Evolutionary conservation across 2,329 filamentous ascomycete genomes (phyloP), one percentile per base, ranked within the genome.

Genomic region (Fusarium acutatum): DNA sequence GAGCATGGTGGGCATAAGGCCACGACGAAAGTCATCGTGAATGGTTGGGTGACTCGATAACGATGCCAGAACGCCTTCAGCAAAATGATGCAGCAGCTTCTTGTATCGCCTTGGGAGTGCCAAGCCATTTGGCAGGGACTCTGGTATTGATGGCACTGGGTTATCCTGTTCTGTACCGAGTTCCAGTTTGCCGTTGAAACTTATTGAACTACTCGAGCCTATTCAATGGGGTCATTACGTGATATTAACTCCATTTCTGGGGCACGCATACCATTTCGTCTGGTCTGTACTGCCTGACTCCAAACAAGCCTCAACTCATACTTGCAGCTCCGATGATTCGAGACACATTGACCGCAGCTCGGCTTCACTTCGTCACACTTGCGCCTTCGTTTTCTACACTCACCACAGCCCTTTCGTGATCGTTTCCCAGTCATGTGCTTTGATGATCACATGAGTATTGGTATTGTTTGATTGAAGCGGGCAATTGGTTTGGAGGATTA

Each of bases 351-450:
- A 5, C 76, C 70, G 15, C 78, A 79, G 7, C 60, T 67, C 5
- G 78, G 78, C 26, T 79, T 79, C 18, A 38, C 28, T 26, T 79
- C 78, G 50, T 79, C 78, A 24, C 78, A 79, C 56, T 79, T 79
- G 17, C 78, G 61, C 50, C 78, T 70, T 26, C 78, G 54, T 43
- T 76, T 75, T 65, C 78, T 64, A 53, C 78, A 79, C 72, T 79
- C 78, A 49, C 75, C 77, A 63, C 78, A 79, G 11, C 78, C 78
- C 67, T 74, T 71, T 34, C 78, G 71, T 56, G 78, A 79, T 60
- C 78, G 53, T 65, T 60, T 71, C 6, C 65, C 67, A 28, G 77
- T 57, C 78, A 79, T 79, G 12, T 18, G 34, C n/a, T 26, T 13
- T 2, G 4, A 5, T 10, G 8, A 28, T 32, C 12, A 50, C n/a